Base-by-base conservation (phyloP, 2,329 filamentous ascomycete species). In the Ceratocystis eucalypticola region DNA sequence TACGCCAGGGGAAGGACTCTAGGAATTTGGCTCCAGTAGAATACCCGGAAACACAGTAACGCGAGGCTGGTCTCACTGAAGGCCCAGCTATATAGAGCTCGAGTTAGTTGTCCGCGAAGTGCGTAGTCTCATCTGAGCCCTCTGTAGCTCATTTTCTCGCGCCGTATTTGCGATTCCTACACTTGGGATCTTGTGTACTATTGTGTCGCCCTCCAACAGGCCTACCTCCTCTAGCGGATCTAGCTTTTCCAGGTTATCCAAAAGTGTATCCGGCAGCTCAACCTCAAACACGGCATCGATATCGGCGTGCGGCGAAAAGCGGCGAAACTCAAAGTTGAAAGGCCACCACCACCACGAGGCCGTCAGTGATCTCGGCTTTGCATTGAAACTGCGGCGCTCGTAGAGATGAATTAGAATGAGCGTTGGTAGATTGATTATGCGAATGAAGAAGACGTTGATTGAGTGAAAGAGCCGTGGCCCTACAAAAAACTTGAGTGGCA, bases 391-490 rank as follows among this genome's bases (percentile, higher is more conserved):
- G 0, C 78, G 78, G 17, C 87, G 80, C 74, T 89, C 87, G 71
- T 84, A 81, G 37, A 84, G 75, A 5, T 80, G 79, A 61, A 89
- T 83, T 17, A 83, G 71, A 0, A 89, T 74, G 1, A 90, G 77
- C 1, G 86, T 75, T 0, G 86, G 86, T 2, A 81, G 79, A 72
- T 90, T 89, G 68, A 88, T 77, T 0, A 80, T 74, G 5, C 85
- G 80, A 6, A 88, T 82, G 2, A 82, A 77, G 64, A 82, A 81
- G 65, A 89, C 86, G 72, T 90, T 88, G 73, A 88, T 80, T 70
- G 85, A 84, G 76, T 90, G 87, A 70, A 89, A 89, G 76, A 82
- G 83, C 20, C 83, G 79, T 1, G 84, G 80, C 0, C 82, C 80
- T 8, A 87, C 75, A 20, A 85, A 70, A 70, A 85, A 81, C 70